Evolutionary conservation across 2,329 filamentous ascomycete genomes (phyloP), one percentile per base, ranked within the genome.

Genomic region (Xylariaceae sp.): DNA sequence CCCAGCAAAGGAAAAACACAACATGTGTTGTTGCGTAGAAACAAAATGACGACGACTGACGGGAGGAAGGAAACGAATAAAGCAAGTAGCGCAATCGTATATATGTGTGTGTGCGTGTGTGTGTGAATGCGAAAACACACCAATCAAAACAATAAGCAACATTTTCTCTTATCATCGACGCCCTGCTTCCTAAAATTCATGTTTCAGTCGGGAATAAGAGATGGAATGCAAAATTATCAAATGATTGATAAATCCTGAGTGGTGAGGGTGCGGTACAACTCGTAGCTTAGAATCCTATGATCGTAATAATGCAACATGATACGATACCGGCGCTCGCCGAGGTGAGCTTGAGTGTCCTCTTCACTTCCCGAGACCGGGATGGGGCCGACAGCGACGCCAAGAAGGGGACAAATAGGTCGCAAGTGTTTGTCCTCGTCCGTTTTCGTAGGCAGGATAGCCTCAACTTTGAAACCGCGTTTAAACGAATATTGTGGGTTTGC

Each of bases 291-390:
- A 31, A 91, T 78, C 1, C 80, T 80, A 63, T 88, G 83, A 68
- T 90, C 83, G 55, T 79, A 78, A 67, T 86, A 91, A 67, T 88
- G 84, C 69, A 91, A 71, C 67, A 92, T 79, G 54, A 92, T 61
- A 37, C 65, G 67, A 77, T 85, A 91, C 54, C 80, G 75, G 59
- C 75, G 74, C 56, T 73, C 68, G 34, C 65, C 58, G 6, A 63
- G 57, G 51, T 63, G 58, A 61, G 58, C n/a, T 54, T 57, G 35
- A 64, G 50, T 30, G 61, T 50, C 0, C 12, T 19, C 3, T 1
- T 6, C 27, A 6, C 32, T 26, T 27, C 43, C 31, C 6, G 49
- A 51, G 45, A 72, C 77, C 50, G 83, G 85, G 5, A 88, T 71
- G 0, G 84, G 87, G 2, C 81, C 81, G 2, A 86, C 77, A 0